Conservation (phyloP, 495 filamentous ascomycete genomes). For the Aspergillus bridgeri region DNA sequence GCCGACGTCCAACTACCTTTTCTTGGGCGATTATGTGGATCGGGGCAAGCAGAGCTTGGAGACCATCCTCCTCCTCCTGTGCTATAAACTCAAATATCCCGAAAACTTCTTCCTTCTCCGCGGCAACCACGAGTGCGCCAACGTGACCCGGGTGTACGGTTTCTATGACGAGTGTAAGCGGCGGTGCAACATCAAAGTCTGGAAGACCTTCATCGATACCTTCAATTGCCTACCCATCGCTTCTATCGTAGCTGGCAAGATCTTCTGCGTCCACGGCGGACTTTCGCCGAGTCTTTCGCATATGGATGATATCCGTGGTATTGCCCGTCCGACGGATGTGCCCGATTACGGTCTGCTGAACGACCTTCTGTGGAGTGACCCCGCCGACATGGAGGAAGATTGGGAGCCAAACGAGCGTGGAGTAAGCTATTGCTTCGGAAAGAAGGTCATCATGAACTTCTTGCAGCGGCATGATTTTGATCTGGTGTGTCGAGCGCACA, state of each 20-base stretch:
- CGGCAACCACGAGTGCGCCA: conserved; percentile 98
- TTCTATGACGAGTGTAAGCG: conserved; percentile 99
- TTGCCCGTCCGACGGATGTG: conserved; percentile 93
- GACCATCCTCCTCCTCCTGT: conserved; percentile 91
- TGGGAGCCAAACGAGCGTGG: conserved; percentile 98
- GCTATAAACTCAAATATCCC: conserved; percentile 98
- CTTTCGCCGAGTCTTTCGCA: conserved; percentile 88
- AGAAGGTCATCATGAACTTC: conserved; percentile 98
- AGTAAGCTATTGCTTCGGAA: conserved; percentile 98
- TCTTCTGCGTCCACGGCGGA: conserved; percentile 98
- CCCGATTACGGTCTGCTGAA: conserved; percentile 96
- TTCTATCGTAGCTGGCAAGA: conserved; percentile 94
- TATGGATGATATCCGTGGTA: conserved; percentile 98
- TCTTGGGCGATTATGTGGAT: conserved; percentile 97
- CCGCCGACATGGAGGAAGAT: conserved; percentile 94
- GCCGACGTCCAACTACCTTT: conserved; percentile 88
- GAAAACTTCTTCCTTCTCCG: conserved; percentile 98
- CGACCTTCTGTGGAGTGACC: conserved; percentile 96
- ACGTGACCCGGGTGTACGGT: conserved; percentile 96
- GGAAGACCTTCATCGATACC: conserved; percentile 98
- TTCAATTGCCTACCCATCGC: conserved; percentile 97
- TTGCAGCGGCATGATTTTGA: conserved; percentile 94
- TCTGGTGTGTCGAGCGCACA: conserved; percentile 93
- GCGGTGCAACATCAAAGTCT: conserved; percentile 95
- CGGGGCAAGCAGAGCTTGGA: conserved; percentile 96